Percentiles rank a stretch among this genome's conserved stretches.
phyloP scores from a whole-genome alignment of 2,329 filamentous ascomycete genomes.

The Aspergillus sp. region DNA sequence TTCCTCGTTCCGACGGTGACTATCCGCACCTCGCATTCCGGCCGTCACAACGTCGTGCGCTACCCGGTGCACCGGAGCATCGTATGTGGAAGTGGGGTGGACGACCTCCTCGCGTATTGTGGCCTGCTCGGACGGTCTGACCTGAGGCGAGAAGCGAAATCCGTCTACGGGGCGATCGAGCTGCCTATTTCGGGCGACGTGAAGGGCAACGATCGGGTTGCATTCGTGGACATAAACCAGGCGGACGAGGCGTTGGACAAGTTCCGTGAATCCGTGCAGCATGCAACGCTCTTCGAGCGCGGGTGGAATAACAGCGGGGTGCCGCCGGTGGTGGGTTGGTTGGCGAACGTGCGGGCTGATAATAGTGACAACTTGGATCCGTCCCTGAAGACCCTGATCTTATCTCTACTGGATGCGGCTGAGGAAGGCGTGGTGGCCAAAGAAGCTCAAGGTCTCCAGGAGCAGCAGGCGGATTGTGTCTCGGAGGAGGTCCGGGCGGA shows the following conservation, averaged over 20 bases:
- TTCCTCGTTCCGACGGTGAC: conserved; percentile 70
- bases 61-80: conserved; percentile 80
- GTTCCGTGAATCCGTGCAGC: conserved; percentile 61
- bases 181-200: conserved; percentile 40
- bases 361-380: conserved; percentile 50
- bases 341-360: conserved; percentile 32
- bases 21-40: conserved; percentile 56
- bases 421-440: conserved; percentile 23
- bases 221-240: conserved; percentile 55
- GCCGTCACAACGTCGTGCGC: conserved; percentile 57
- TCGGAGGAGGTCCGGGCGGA: conserved; percentile 37
- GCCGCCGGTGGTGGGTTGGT: conserved; percentile 57
- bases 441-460: conserved; percentile 21
- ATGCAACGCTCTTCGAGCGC: conserved; percentile 64
- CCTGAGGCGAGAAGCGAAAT: conserved; percentile 22
- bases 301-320: conserved; percentile 67
- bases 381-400: conserved; percentile 57
- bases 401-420: conserved; percentile 51
- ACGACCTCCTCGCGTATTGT: conserved; percentile 47
- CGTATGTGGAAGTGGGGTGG: conserved; percentile 63
- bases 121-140: conserved; percentile 24
- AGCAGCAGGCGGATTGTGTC: conserved; percentile 27
- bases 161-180: conserved; percentile 30
- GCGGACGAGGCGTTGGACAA: conserved; percentile 56
- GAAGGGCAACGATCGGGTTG: conserved; percentile 22